phyloP scores from a whole-genome alignment of 1,284 basidiomycete genomes.

The Trametes hirsuta region DNA sequence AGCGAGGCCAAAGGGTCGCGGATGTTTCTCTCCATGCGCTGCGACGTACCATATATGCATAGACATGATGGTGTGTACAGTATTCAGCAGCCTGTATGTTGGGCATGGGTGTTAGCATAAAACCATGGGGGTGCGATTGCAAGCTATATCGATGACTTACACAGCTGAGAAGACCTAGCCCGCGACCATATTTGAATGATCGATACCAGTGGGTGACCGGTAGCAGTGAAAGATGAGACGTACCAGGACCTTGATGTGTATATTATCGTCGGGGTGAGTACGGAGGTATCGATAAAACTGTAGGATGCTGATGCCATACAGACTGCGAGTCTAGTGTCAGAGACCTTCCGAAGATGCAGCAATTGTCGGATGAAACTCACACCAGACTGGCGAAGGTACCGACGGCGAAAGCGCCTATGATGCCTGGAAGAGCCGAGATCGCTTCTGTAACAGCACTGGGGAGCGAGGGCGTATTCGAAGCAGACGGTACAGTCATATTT shows the following conservation, averaged over 20 bases:
- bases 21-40: not conserved
- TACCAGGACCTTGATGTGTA: not conserved
- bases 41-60: slow-evolving; percentile 1
- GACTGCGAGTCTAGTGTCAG: not conserved
- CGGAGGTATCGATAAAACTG: slow-evolving; percentile 5
- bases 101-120: not conserved
- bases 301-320: not conserved
- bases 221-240: not conserved
- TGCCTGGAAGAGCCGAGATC: not conserved
- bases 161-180: not conserved
- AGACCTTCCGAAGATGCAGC: not conserved
- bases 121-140: too few relatives aligned
- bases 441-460: too few relatives aligned
- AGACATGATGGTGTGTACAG: not conserved
- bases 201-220: not conserved
- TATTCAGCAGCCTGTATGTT: not conserved
- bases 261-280: not conserved
- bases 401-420: not conserved
- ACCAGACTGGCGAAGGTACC: slow-evolving; percentile 1
- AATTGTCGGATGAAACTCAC: not conserved
- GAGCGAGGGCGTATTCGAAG: too few relatives aligned
- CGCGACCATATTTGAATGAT: not conserved
- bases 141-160: not conserved
- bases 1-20: not conserved
- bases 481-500: too few relatives aligned